Conservation (phyloP, 1,284 basidiomycete genomes). For the Golubevia pallescens region DNA sequence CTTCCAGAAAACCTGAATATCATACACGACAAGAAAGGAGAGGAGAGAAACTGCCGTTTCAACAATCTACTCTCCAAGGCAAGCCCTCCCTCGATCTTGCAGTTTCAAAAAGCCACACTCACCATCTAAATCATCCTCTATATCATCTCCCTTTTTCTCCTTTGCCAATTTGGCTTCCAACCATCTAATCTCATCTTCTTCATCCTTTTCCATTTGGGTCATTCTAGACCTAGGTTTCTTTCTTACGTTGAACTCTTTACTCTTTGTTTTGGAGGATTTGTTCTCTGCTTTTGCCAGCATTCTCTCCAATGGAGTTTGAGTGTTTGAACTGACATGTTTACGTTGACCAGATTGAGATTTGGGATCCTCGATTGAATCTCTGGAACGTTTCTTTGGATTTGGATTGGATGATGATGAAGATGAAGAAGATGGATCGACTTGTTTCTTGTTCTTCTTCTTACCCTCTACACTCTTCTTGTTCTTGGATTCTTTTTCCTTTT, state of each 20-base stretch:
- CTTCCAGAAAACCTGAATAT: slow-evolving; percentile 35
- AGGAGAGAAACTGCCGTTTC: background rate
- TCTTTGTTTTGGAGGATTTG: slow-evolving; percentile 13
- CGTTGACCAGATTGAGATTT: slow-evolving; percentile 3
- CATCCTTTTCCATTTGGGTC: slow-evolving; percentile 46
- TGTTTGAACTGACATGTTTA: slow-evolving; percentile 15
- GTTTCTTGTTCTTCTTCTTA: background rate
- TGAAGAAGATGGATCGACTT: background rate
- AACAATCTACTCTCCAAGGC: background rate
- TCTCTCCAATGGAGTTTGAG: slow-evolving; percentile 26
- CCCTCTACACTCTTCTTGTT: slow-evolving; percentile 3
- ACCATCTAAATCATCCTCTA: slow-evolving; percentile 17
- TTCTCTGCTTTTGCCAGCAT: slow-evolving; percentile 23
- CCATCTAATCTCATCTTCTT: slow-evolving; percentile 62
- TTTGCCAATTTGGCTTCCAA: slow-evolving; percentile 43
- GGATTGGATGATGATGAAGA: background rate
- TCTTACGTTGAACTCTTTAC: slow-evolving; percentile 8
- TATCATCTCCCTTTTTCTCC: slow-evolving; percentile 17
- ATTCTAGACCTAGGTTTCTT: slow-evolving; percentile 19
- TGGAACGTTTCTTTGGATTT: background rate
- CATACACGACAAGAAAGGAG: background rate
- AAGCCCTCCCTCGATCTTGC: background rate
- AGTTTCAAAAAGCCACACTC: background rate
- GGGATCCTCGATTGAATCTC: background rate
- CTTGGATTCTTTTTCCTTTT: background rate